phyloP scores from a whole-genome alignment of 108 stramenopile genomes.

The Skeletonema costatum region DNA sequence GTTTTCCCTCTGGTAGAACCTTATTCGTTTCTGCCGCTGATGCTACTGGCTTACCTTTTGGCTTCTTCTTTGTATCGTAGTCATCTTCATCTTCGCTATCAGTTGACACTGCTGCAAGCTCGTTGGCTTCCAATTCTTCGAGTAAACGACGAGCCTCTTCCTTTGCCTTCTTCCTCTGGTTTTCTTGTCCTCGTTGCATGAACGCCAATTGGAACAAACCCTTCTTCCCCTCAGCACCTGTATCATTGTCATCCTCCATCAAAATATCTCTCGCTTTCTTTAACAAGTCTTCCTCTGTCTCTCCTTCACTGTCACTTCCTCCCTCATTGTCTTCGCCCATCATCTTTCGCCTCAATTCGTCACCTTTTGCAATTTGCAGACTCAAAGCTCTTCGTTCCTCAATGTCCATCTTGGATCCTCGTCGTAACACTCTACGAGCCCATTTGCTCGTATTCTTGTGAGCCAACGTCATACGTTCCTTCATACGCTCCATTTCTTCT shows the following conservation, averaged over 20 bases:
- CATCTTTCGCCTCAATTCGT: conserved; percentile 88
- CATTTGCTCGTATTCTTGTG: conserved; percentile 98
- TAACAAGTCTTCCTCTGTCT: conserved; percentile 69
- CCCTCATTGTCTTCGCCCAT: conserved; percentile 46
- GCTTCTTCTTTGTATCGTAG: conserved; percentile 23
- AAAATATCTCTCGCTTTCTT: conserved; percentile 68
- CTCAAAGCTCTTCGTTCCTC: conserved; percentile 87
- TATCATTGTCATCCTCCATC: conserved; percentile 60
- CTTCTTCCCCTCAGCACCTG: conserved; percentile 53
- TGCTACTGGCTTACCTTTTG: conserved; percentile 49
- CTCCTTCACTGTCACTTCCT: conserved; percentile 41
- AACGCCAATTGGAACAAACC: conserved; percentile 92
- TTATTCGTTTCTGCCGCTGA: conserved; percentile 72
- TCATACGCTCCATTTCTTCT: conserved; percentile 93
- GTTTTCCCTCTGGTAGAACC: conserved; percentile 71
- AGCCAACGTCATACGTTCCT: conserved; percentile 94
- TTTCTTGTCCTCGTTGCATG: conserved; percentile 92
- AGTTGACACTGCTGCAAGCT: conserved; percentile 46
- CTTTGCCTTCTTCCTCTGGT: conserved; percentile 80
- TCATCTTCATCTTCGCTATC: conserved; percentile 51
- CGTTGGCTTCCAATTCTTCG: conserved; percentile 89
- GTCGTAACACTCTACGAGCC: conserved; percentile 89
- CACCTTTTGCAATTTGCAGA: conserved; percentile 84
- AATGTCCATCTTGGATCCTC: conserved; percentile 84
- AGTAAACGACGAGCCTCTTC: conserved; percentile 88